phyloP scores from a whole-genome alignment of 805 yeast species.

The Suhomyces sp. region DNA sequence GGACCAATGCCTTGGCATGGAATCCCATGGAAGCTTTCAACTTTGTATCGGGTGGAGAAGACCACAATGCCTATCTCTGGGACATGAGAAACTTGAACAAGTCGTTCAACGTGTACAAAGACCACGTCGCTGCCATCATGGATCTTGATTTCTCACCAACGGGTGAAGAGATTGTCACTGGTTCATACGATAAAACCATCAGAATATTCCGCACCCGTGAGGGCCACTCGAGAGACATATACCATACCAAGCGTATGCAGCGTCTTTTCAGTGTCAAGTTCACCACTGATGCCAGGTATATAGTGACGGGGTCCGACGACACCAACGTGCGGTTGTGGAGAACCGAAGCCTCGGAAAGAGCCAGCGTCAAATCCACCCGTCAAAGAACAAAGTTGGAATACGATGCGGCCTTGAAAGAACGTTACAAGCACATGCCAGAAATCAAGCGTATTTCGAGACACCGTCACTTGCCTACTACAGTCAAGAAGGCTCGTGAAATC shows the following conservation, averaged over 20 bases:
- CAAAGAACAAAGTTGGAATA: constrained; percentile 84
- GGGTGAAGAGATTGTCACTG: constrained; percentile 93
- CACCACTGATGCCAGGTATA: constrained; percentile 86
- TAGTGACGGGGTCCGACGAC: constrained; percentile 91
- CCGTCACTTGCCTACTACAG: constrained; percentile 83
- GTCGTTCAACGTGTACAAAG: constrained; percentile 83
- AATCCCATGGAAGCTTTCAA: constrained; percentile 97
- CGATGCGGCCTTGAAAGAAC: constrained; percentile 85
- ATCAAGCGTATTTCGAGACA: constrained; percentile 85
- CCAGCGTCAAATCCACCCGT: constrained; percentile 74
- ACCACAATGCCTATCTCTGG: constrained; percentile 90
- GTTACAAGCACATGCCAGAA: constrained; percentile 96
- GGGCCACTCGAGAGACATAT: constrained; percentile 93
- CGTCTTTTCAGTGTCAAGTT: constrained; percentile 79
- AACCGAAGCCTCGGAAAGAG: constrained; percentile 77
- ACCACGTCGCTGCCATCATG: constrained; percentile 94
- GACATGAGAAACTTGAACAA: constrained; percentile 91
- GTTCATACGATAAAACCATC: constrained; percentile 91
- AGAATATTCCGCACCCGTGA: constrained; percentile 71
- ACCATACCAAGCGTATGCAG: constrained; percentile 98
- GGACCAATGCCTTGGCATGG: constrained; percentile 88
- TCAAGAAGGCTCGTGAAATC: constrained; percentile 87
- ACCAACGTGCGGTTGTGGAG: constrained; percentile 96
- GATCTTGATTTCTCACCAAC: constrained; percentile 95
- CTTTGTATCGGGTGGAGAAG: constrained; percentile 90